Base-by-base conservation (phyloP, 371 early-diverging fungal species). In the Rhizopus stolonifer region DNA sequence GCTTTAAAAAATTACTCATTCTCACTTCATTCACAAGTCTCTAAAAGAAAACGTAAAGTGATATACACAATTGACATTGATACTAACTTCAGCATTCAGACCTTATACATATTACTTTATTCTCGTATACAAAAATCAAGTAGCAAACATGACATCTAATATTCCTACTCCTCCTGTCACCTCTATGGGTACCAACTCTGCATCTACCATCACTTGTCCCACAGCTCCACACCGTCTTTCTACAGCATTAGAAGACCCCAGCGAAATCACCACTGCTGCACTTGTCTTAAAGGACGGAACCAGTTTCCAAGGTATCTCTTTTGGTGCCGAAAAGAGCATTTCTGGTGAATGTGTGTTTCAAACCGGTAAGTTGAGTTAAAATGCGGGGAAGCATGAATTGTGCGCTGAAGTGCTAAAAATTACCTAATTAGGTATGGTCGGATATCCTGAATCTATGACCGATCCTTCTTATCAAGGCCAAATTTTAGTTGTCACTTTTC, bases 341-440 rank as follows among this genome's bases (percentile, higher is more conserved):
- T 82, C 95, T 55, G 98, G 98, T 54, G 98, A 98, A 79, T 92
- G 93, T 62, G 98, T 98, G 54, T 97, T 97, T 77, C 95, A 95
- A 71, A 97, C 98, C 42, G 96, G 96, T 92, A 76, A 58, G 78
- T 33, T 15, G 17, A 39, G 13, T n/a, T 18, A 15, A 17, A 38
- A 21, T 36, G 36, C 36, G 36, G 36, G 36, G 36, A 36, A 36
- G 36, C 36, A 36, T 36, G n/a, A 36, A n/a, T n/a, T 8, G 4
- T 36, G 11, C n/a, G n/a, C 5, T 14, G n/a, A n/a, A 36, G 14
- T 5, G 14, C n/a, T 36, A n/a, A 36, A n/a, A n/a, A 11, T 15
- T 36, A 36, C 45, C 40, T 26, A 49, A 72, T 40, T 75, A 76
- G 76, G 76, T 46, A 76, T 76, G 76, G 77, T 76, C 31, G 77